phyloP scores from a whole-genome alignment of 805 yeast genomes.

The Cyberlindnera mississippiensis region DNA sequence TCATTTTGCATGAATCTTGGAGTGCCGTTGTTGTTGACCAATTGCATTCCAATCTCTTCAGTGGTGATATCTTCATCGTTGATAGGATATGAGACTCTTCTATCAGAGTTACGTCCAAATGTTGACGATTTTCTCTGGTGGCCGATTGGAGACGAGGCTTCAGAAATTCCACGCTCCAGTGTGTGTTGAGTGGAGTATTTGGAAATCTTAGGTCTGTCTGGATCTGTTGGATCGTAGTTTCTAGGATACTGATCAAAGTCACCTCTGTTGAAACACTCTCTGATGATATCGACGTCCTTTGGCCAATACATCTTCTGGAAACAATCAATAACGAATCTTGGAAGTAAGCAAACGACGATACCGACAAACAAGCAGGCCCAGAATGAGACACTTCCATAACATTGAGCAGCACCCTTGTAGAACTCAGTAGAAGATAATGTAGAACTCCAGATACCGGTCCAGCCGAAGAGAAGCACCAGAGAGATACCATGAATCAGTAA shows the following conservation, averaged over 20 bases:
- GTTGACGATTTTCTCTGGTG: slow-evolving; percentile 35
- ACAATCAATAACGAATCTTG: slow-evolving; percentile 62
- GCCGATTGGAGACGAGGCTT: slow-evolving; percentile 13
- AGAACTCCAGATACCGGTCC: slow-evolving; percentile 82
- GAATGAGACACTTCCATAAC: slow-evolving; percentile 56
- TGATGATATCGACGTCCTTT: slow-evolving; percentile 64
- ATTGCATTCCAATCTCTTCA: slow-evolving; percentile 37
- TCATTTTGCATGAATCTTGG: slow-evolving; percentile 23
- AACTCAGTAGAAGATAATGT: slow-evolving; percentile 50
- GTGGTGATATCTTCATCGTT: slow-evolving; percentile 31
- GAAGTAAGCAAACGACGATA: slow-evolving; percentile 58
- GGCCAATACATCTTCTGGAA: slow-evolving; percentile 52
- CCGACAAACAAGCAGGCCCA: slow-evolving; percentile 72
- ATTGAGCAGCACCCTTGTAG: slow-evolving; percentile 60
- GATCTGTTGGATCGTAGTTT: slow-evolving; percentile 79
- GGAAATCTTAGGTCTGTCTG: slow-evolving; percentile 52
- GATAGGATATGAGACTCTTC: slow-evolving; percentile 24
- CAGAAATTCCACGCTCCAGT: slow-evolving; percentile 22
- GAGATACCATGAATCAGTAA: slow-evolving; percentile 53
- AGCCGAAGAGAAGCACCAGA: slow-evolving; percentile 55
- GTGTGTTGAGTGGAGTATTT: slow-evolving; percentile 37
- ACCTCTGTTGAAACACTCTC: slow-evolving; percentile 67
- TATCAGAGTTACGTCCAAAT: slow-evolving; percentile 33
- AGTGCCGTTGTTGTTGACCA: slow-evolving; percentile 26
- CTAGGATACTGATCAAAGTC: slow-evolving; percentile 63